Evolutionary conservation across 139 green algal species (phyloP).

Genomic region (Pleodorina starrii): DNA sequence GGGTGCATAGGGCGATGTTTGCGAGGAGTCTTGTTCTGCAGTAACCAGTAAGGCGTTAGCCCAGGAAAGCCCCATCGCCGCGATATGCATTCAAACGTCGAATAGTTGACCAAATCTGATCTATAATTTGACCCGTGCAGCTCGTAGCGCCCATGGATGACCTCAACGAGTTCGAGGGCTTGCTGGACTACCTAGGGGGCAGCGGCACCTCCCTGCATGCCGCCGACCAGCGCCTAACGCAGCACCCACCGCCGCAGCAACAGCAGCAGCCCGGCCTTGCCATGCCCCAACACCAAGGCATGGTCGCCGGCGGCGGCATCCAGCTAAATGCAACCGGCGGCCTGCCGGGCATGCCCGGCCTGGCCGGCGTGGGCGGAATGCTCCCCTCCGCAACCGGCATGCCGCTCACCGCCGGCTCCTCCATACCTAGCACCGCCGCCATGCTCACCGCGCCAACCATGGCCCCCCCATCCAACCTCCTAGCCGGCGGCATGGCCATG

Average conservation of each 20-base stretch:
- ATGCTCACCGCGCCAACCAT: not conserved
- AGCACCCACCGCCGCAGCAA: too few species aligned
- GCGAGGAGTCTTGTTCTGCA: too few species aligned
- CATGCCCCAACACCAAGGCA: not conserved
- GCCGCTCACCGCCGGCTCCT: not conserved
- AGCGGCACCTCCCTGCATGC: not conserved
- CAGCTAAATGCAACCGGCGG: conserved; percentile 4
- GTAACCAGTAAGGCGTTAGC: too few species aligned
- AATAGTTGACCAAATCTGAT: too few species aligned
- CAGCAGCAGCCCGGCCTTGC: not conserved
- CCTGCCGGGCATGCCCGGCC: not conserved
- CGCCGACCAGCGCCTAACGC: not conserved
- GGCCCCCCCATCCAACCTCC: not conserved
- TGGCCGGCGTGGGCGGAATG: not conserved
- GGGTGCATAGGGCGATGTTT: too few species aligned
- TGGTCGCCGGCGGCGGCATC: not conserved
- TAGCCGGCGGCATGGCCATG: not conserved
- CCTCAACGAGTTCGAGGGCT: conserved; percentile 11
- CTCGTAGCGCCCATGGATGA: conserved; percentile 1
- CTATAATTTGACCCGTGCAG: too few species aligned
- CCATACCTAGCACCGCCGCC: not conserved
- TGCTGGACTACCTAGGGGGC: conserved; percentile 13
- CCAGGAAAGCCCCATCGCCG: too few species aligned
- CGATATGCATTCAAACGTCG: too few species aligned
- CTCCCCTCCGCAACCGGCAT: not conserved